Base-by-base conservation (phyloP, 768 basidiomycete genomes). In the Fibroporia radiculosa region DNA sequence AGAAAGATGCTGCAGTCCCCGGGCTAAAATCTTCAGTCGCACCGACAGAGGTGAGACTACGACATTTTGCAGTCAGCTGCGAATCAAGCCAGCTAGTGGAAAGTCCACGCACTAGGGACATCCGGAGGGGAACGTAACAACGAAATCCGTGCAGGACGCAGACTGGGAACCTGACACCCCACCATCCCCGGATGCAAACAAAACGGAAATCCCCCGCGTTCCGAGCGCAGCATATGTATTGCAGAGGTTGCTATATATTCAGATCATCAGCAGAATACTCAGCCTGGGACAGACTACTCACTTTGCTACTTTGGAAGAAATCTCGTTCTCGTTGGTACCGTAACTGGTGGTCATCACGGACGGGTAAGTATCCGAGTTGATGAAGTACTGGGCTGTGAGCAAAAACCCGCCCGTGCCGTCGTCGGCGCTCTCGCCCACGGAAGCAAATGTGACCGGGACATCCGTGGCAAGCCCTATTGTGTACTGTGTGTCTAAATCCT, bases 291-390 rank as follows among this genome's bases (percentile, higher is more conserved):
- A 12, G 29, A 18, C 35, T 34, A 41, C 56, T 24, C 24, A 59
- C 58, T 50, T 44, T 2, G 56, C 58, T 6, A 60, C 32, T 8
- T 53, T 33, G 18, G 18, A 22, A 20, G 49, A 50, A 28, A 62
- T 46, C 47, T 54, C 52, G 29, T 54, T 51, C 44, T 88, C 85
- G 47, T 77, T 71, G 38, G 85, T 82, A 11, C 73, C 80, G 55
- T 87, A 88, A 51, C 80, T 83, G 0, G 81, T 86, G 0, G 83
- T 53, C 20, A 87, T 78, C 11, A 75, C 67, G 48, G 75, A 70
- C 7, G 83, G 80, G 1, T 72, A 59, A 40, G 65, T 53, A 6
- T 62, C 40, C 20, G 73, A 69, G 8, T 53, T 54, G 1, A 76
- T 62, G 13, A 84, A 53, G 42, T 70, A 76, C 31, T 80, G 68